These are phyloP conservation scores for Globisporangium canariense DNA, from an alignment of 352 stramenopile species.

Conservation along the genomic window DNA sequence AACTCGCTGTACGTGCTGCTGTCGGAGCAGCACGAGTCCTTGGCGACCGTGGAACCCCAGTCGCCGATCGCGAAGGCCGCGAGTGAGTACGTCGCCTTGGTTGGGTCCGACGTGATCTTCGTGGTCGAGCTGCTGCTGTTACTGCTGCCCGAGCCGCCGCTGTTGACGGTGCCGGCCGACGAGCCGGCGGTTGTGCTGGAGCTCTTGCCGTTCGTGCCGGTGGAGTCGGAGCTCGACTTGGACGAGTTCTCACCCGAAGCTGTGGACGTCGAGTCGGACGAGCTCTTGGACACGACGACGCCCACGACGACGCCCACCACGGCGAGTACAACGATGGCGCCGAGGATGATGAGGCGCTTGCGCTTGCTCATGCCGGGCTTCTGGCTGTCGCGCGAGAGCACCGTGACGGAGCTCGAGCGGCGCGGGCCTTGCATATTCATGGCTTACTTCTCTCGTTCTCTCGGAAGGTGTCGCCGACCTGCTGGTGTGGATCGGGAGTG, in stretches of 20 bases:
- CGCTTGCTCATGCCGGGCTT: constrained; percentile 17
- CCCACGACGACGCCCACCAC: constrained; percentile 39
- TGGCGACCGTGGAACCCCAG: constrained; percentile 62
- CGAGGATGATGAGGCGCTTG: constrained; percentile 33
- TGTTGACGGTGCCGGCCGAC: background rate
- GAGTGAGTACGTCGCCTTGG: constrained; percentile 34
- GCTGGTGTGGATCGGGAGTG: background rate
- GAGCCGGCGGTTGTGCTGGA: constrained; percentile 9
- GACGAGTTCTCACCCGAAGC: constrained; percentile 6
- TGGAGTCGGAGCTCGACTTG: constrained; percentile 6
- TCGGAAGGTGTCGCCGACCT: background rate
- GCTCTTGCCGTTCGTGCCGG: background rate
- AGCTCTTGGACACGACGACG: constrained; percentile 42
- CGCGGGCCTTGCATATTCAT: background rate
- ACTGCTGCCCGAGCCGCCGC: background rate
- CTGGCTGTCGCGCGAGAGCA: constrained; percentile 14
- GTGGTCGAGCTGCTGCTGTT: background rate
- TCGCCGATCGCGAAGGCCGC: constrained; percentile 71
- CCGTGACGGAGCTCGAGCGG: constrained; percentile 13
- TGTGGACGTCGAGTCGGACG: constrained; percentile 18
- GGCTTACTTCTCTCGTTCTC: background rate
- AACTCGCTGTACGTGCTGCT: constrained; percentile 53
- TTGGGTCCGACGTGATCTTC: constrained; percentile 18
- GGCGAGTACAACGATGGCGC: constrained; percentile 34
- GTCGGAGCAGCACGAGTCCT: constrained; percentile 66